These are phyloP conservation scores for Fabrea salina DNA, from an alignment of 169 alveolate species.

Conservation along the genomic window DNA sequence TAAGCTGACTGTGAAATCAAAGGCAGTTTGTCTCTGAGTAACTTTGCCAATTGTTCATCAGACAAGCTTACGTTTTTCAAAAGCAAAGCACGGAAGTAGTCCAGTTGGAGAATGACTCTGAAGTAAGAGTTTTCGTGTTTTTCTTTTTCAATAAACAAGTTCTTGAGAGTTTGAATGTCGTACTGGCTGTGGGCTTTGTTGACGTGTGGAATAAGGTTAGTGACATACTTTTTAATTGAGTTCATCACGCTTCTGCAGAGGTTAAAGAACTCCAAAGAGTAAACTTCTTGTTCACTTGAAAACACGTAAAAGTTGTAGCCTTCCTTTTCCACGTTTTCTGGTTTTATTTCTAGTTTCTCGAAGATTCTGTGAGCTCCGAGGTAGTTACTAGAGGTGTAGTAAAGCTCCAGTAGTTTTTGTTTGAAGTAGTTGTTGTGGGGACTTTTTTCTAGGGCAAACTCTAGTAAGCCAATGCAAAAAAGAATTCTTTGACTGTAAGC, in stretches of 20 bases:
- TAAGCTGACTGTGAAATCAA: background rate
- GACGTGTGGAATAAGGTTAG: background rate
- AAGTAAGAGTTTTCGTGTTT: background rate
- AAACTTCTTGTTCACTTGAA: background rate
- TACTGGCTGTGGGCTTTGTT: background rate
- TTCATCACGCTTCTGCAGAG: background rate
- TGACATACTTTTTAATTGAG: background rate
- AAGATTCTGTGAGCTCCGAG: background rate
- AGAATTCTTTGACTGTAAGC: background rate
- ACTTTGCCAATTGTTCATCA: background rate
- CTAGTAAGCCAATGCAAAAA: background rate
- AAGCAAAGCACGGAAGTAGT: background rate
- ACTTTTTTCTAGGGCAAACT: background rate
- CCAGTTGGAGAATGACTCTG: background rate
- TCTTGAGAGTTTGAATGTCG: conserved; percentile 3
- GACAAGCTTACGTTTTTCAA: background rate
- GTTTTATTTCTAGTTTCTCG: background rate
- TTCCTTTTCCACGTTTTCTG: background rate
- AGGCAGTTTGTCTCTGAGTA: background rate
- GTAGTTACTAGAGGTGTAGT: background rate
- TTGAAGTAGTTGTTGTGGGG: background rate
- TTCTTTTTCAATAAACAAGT: background rate
- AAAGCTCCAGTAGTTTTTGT: background rate
- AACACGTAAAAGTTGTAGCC: background rate
- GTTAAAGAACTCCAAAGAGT: background rate